Base-by-base conservation (phyloP, 371 early-diverging fungal species). In the Circinella umbellata region DNA sequence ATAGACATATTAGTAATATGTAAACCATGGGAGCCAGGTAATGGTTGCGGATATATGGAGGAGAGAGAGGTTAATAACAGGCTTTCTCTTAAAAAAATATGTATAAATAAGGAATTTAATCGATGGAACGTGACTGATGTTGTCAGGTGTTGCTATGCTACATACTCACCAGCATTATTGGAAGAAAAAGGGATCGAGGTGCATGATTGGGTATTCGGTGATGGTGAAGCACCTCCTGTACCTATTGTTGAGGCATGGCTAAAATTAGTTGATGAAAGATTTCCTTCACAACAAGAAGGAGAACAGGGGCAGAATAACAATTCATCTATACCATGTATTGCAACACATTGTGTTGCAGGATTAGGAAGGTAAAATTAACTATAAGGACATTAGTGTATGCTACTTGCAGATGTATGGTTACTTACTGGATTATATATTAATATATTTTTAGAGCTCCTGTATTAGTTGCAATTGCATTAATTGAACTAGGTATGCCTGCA, bases 61-160 rank as follows among this genome's bases (percentile, higher is more conserved):
- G 8, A 38, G 4, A 65, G 15, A 13, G 14, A 51, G 8, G 51
- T 15, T 13, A 15, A 51, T 14, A 51, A 51, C 4, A 51, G 51
- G 1, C 51, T 5, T 13, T 6, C 1, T 51, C 0, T 7, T 1
- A 10, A 7, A 11, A 18, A 7, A 18, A 14, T 39, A 15, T 42
- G 9, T 42, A 27, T 20, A 34, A 48, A 57, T 64, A 64, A 77
- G 77, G 77, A 77, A 74, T 83, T 83, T 59, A 76, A 80, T 63
- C 76, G 75, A 47, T 87, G 91, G 72, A 80, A 88, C 68, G 95
- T 94, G 39, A 92, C 90, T 5, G 95, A 95, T 64, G 93, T 96
- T 9, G 95, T 95, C 11, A 89, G 95, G 27, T 95, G 93, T 38
- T 95, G 96, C 81, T 94, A 97, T 73, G 94, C 96, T 18, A 96